phyloP scores from a whole-genome alignment of 768 basidiomycete genomes.

The Lentinus tigrinus region DNA sequence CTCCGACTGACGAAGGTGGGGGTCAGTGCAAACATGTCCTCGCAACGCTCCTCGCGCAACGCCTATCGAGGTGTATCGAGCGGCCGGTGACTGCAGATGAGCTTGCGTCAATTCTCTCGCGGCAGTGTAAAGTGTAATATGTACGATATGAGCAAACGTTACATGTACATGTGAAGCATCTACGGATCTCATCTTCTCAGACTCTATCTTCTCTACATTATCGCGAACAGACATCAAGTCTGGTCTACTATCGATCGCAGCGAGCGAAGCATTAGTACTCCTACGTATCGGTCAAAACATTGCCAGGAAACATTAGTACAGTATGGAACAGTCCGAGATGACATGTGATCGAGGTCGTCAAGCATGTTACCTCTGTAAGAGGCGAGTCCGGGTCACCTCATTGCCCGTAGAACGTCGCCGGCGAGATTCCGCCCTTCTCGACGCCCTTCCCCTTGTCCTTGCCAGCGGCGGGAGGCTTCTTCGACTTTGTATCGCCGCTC shows the following conservation, averaged over 20 bases:
- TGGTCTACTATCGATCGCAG: too few species aligned
- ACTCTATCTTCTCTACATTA: too few species aligned
- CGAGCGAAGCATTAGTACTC: background rate
- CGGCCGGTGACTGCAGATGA: conserved; percentile 47
- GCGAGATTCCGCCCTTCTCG: conserved; percentile 2
- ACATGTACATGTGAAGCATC: background rate
- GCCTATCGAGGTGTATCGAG: conserved; percentile 50
- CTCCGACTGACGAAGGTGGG: background rate
- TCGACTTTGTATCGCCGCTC: too few species aligned
- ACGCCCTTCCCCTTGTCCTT: conserved; percentile 6
- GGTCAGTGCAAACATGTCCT: conserved; percentile 81
- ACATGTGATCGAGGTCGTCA: too few species aligned
- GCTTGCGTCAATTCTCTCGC: conserved; percentile 42
- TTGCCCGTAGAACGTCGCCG: conserved; percentile 16
- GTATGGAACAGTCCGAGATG: background rate
- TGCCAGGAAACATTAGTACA: background rate
- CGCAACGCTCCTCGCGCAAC: conserved; percentile 60
- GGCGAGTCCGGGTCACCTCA: background rate
- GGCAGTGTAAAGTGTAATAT: conserved; percentile 14
- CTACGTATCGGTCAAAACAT: background rate
- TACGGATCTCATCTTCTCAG: too few species aligned
- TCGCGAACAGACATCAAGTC: too few species aligned
- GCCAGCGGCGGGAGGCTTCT: too few species aligned
- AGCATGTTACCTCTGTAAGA: background rate
- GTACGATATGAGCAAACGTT: background rate